A percentile compares a stretch with the other conserved stretches of the same genome.
These are phyloP conservation scores for Colletotrichum musicola DNA, from an alignment of 2,329 filamentous ascomycete genomes.

Conservation along the genomic window DNA sequence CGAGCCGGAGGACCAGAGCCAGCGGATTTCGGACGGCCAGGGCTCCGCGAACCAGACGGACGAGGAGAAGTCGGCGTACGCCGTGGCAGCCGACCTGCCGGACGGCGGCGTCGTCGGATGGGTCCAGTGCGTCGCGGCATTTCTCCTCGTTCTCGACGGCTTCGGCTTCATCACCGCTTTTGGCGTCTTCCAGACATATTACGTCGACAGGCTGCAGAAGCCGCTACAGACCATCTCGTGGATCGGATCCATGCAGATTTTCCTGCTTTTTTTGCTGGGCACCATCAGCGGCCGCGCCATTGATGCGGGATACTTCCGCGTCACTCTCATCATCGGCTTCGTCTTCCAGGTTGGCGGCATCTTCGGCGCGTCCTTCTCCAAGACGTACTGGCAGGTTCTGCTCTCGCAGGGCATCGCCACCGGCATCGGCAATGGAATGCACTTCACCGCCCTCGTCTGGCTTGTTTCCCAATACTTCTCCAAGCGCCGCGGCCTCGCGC, in stretches of 20 bases:
- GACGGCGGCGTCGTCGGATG: constrained; percentile 45
- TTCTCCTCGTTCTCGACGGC: constrained; percentile 56
- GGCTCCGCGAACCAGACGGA: constrained; percentile 3
- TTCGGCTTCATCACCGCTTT: constrained; percentile 62
- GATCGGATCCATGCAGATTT: constrained; percentile 61
- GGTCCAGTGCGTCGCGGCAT: constrained; percentile 54
- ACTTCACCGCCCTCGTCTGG: constrained; percentile 68
- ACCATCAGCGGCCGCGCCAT: constrained; percentile 58
- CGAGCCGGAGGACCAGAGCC: not conserved
- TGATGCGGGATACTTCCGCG: constrained; percentile 58
- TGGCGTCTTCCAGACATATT: constrained; percentile 60
- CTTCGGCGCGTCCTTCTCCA: constrained; percentile 58
- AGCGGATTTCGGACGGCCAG: not conserved
- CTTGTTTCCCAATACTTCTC: constrained; percentile 72
- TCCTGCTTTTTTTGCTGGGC: constrained; percentile 57
- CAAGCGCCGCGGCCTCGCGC: constrained; percentile 64
- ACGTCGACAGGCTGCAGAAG: constrained; percentile 48
- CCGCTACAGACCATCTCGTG: constrained; percentile 56
- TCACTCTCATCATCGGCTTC: constrained; percentile 54
- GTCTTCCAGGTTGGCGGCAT: constrained; percentile 56
- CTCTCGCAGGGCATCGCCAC: constrained; percentile 66
- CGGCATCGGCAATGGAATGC: constrained; percentile 63
- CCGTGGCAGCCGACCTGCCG: constrained; percentile 7
- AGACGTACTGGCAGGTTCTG: constrained; percentile 62
- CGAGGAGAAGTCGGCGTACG: constrained; percentile 5